Percentiles rank a stretch among this genome's conserved stretches.
Evolutionary conservation across 768 basidiomycete species (phyloP).

Genomic region (Podaxis sp.): DNA sequence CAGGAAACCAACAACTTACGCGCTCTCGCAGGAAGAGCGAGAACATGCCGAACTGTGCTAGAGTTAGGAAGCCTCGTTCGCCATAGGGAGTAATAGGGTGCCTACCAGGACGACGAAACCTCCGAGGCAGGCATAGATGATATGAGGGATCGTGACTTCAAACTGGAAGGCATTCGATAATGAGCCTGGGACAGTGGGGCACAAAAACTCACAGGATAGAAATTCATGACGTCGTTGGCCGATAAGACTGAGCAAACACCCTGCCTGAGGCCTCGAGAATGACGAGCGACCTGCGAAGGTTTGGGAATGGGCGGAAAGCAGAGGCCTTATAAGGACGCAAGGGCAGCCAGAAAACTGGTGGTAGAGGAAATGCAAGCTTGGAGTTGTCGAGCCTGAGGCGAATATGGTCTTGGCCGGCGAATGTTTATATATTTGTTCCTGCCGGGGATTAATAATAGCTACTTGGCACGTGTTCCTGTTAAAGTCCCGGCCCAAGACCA

Average conservation of each 20-base stretch:
- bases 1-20: constrained; percentile 36
- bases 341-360: constrained; percentile 3
- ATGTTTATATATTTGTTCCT: constrained; percentile 23
- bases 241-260: constrained; percentile 9
- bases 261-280: not conserved
- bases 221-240: constrained; percentile 37
- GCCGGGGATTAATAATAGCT: constrained; percentile 18
- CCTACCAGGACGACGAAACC: constrained; percentile 80
- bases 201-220: constrained; percentile 43
- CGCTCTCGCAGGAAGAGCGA: constrained; percentile 88
- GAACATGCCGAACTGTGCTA: constrained; percentile 86
- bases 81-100: not conserved
- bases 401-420: constrained; percentile 15
- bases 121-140: constrained; percentile 77
- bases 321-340: constrained; percentile 3
- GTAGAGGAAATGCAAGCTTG: constrained; percentile 21
- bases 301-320: not conserved
- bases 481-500: not conserved
- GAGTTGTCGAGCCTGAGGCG: constrained; percentile 15
- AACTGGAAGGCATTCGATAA: constrained; percentile 36
- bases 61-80: not conserved
- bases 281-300: not conserved
- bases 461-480: constrained; percentile 18
- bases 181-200: constrained; percentile 11
- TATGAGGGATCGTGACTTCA: constrained; percentile 67